Evolutionary conservation across 2,329 filamentous ascomycete genomes (phyloP), one percentile per base, ranked within the genome.

Genomic region (Ascochyta viciae-villosae): DNA sequence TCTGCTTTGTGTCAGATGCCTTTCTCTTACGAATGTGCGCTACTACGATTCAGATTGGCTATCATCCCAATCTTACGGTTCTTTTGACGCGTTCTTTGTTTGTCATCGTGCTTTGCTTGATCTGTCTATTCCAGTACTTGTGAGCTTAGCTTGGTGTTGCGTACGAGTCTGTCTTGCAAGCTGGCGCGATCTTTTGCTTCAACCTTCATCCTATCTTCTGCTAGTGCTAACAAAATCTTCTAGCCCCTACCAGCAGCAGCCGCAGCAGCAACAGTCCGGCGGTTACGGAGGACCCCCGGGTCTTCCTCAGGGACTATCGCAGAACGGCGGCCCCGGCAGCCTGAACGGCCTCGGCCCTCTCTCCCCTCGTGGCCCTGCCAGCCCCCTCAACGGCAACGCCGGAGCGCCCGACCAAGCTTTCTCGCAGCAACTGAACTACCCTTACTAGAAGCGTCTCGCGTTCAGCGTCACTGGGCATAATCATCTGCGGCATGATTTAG

Each of bases 11-110:
- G 66, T 66, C 63, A 53, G 55, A 71, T 71, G 69, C 53, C 65
- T 64, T 70, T 70, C 54, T 54, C 58, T 62, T 54, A 55, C 58
- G 52, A 60, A 61, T 63, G 61, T 66, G 60, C 56, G 64, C 62
- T 65, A 61, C 55, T 58, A 67, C 58, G 61, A 65, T 63, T 70
- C 68, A 63, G 72, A 69, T 73, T 72, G 72, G 72, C 69, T 72
- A 71, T 67, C 66, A 63, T 70, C 68, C 71, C 69, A 74, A 72
- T 75, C 67, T 66, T 61, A 71, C 62, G 61, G 61, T 56, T 67
- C 60, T 63, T 60, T 62, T 48, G 62, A 70, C 68, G 62, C 66
- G 66, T 71, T 66, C 58, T 67, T 58, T 42, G 50, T 58, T 58
- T 54, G 46, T 57, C 65, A 58, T 67, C 62, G 57, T 68, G 55